A percentile compares a stretch with the other conserved stretches of the same genome.
Evolutionary conservation across 2,329 filamentous ascomycete genomes (phyloP).

Genomic region (Graphiopsis chlorocephala): DNA sequence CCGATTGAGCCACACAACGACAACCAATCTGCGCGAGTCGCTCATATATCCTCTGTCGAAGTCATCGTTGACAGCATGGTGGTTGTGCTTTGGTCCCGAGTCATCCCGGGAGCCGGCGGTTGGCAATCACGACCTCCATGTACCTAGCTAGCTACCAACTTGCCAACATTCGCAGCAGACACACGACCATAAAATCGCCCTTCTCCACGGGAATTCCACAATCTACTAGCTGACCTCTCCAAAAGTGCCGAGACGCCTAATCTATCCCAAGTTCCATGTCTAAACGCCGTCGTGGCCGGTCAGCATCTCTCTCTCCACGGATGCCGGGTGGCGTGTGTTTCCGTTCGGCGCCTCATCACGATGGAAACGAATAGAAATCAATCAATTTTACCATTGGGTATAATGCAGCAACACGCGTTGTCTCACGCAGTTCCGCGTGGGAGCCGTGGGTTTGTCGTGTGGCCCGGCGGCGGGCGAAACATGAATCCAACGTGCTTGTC

Average conservation of each 20-base stretch:
- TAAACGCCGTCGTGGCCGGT: background rate
- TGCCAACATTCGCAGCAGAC: background rate
- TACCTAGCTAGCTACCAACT: background rate
- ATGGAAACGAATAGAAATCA: background rate
- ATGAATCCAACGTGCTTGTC: background rate
- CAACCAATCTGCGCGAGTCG: background rate
- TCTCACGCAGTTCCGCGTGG: slow-evolving; percentile 3
- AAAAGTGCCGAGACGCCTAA: background rate
- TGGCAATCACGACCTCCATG: background rate
- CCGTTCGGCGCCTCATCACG: background rate
- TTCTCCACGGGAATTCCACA: background rate
- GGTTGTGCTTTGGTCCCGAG: background rate
- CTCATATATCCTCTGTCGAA: background rate
- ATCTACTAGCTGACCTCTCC: background rate
- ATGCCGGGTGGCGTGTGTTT: background rate
- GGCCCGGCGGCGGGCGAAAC: background rate
- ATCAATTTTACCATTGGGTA: background rate
- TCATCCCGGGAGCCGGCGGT: background rate
- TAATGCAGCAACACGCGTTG: slow-evolving; percentile 4
- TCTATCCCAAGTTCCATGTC: background rate
- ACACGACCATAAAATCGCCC: background rate
- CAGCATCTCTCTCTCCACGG: background rate
- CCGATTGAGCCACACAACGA: background rate
- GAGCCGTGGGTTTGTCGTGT: background rate
- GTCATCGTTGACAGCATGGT: background rate